These are phyloP conservation scores for Arthromyces matolae DNA, from an alignment of 768 basidiomycete genomes.

Conservation along the genomic window DNA sequence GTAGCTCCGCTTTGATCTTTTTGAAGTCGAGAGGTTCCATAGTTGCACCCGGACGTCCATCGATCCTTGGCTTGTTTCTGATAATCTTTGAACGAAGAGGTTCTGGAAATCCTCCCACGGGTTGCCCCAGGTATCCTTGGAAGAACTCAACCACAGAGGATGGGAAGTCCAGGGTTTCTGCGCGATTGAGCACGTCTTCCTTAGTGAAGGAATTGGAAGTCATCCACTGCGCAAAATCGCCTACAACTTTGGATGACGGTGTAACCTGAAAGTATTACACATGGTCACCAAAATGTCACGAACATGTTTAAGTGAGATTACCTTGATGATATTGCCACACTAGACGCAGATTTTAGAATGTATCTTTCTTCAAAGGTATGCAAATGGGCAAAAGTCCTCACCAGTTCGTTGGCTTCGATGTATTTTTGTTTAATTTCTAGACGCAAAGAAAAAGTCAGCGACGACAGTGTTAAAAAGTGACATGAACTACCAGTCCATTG, in stretches of 20 bases:
- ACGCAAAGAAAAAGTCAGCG: conserved; percentile 10
- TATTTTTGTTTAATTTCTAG: conserved; percentile 97
- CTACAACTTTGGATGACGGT: conserved; percentile 97
- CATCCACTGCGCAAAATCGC: conserved; percentile 99
- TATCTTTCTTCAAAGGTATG: conserved; percentile 4
- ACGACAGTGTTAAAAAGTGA: conserved; percentile 8
- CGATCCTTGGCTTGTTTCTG: conserved; percentile 89
- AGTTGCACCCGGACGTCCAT: conserved; percentile 87
- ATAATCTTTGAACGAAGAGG: conserved; percentile 90
- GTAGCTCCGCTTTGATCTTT: conserved; percentile 90
- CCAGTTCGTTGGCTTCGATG: conserved; percentile 94
- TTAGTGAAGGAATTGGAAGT: conserved; percentile 89
- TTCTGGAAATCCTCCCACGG: conserved; percentile 98
- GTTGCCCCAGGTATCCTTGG: conserved; percentile 98
- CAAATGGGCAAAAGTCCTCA: conserved; percentile 33
- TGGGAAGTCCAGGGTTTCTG: conserved; percentile 94
- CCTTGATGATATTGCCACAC: conserved; percentile 98
- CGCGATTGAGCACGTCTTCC: conserved; percentile 80
- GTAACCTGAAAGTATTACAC: conserved; percentile 58
- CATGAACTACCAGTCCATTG: conserved; percentile 76
- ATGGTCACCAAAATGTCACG: neutral
- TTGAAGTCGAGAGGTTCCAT: conserved; percentile 90
- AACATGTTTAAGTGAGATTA: conserved; percentile 15
- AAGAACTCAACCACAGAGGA: conserved; percentile 97
- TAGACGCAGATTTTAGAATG: conserved; percentile 25